phyloP scores from a whole-genome alignment of 2,329 filamentous ascomycete species.

The Malbranchea cinnamomea region DNA sequence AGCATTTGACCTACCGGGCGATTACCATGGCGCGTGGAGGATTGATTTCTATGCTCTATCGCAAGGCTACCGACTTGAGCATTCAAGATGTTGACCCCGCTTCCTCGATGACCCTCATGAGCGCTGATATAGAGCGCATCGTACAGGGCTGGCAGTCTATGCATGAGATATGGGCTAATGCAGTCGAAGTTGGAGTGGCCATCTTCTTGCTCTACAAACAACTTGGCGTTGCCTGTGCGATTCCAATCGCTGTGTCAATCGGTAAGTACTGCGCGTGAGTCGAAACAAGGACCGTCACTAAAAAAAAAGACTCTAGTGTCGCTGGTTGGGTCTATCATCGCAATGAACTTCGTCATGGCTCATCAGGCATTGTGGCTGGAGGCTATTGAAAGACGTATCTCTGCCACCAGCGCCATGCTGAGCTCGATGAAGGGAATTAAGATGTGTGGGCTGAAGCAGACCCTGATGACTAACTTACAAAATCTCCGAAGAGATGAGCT shows the following conservation, averaged over 20 bases:
- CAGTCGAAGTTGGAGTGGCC: slow-evolving; percentile 31
- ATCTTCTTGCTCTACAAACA: slow-evolving; percentile 29
- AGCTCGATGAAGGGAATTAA: slow-evolving; percentile 38
- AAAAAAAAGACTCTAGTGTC: slow-evolving; percentile 14
- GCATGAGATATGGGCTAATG: slow-evolving; percentile 32
- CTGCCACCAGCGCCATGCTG: slow-evolving; percentile 33
- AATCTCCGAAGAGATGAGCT: slow-evolving; percentile 27
- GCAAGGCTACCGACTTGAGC: slow-evolving; percentile 22
- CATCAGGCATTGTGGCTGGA: slow-evolving; percentile 34
- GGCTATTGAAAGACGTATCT: slow-evolving; percentile 36
- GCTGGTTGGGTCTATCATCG: slow-evolving; percentile 20
- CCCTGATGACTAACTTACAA: slow-evolving; percentile 25
- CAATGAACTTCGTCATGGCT: slow-evolving; percentile 23
- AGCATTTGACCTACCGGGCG: slow-evolving; percentile 28
- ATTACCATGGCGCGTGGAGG: slow-evolving; percentile 30
- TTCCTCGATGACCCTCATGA: slow-evolving; percentile 31
- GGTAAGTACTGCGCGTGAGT: slow-evolving; percentile 15
- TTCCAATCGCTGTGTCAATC: slow-evolving; percentile 30
- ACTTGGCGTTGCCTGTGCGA: slow-evolving; percentile 29
- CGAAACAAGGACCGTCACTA: slow-evolving; percentile 3
- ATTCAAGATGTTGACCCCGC: slow-evolving; percentile 21
- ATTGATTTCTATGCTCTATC: slow-evolving; percentile 37
- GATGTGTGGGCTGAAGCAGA: slow-evolving; percentile 32
- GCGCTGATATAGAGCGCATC: slow-evolving; percentile 32
- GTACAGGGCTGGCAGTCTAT: slow-evolving; percentile 26